Evolutionary conservation across 192 early-diverging fungal species (phyloP).

Genomic region (Diversispora epigaea): DNA sequence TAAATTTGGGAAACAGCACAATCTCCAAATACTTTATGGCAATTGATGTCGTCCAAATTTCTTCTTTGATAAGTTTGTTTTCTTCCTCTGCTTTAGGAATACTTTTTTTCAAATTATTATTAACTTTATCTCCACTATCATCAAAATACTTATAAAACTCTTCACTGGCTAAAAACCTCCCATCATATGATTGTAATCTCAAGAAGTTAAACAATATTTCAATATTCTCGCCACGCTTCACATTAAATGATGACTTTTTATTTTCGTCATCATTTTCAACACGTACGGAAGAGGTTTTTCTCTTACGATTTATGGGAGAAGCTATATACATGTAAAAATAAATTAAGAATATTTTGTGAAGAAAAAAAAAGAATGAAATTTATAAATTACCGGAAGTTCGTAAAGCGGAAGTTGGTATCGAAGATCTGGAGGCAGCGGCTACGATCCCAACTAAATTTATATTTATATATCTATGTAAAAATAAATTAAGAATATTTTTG

Average conservation of each 20-base stretch:
- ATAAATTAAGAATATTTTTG: no score
- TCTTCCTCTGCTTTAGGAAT: no score
- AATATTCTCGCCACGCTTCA: neutral
- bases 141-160: conserved; percentile 17
- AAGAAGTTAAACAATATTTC: conserved; percentile 7
- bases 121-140: neutral
- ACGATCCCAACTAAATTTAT: no score
- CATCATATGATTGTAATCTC: conserved; percentile 30
- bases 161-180: neutral
- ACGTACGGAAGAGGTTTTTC: no score
- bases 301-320: no score
- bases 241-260: neutral
- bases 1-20: conserved; percentile 5
- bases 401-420: no score
- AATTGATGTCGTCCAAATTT: neutral
- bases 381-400: no score
- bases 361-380: no score
- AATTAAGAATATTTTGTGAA: no score
- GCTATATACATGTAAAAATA: no score
- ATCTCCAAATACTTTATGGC: conserved; percentile 8
- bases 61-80: neutral
- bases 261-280: neutral
- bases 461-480: no score
- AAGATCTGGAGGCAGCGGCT: no score
- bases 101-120: neutral